Base-by-base conservation (phyloP, 139 green algal species). In the Chlorokybus atmophyticus region DNA sequence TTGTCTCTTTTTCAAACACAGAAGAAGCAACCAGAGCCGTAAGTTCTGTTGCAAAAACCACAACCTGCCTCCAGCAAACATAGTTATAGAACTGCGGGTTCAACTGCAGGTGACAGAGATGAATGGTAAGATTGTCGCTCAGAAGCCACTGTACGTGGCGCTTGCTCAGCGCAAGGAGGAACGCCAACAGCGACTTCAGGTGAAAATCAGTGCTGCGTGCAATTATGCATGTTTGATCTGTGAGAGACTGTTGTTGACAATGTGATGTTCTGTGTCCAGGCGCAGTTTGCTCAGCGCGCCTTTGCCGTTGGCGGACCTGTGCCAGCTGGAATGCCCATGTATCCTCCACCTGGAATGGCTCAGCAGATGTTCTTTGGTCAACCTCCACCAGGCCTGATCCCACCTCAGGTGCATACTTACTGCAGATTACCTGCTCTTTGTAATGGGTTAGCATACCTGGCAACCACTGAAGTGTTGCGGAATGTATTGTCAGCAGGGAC, bases 131-230 rank as follows among this genome's bases (percentile, higher is more conserved):
- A 76, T 81, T 54, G 52, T 77, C 28, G 32, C 39, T 19, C 39
- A 23, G 31, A 81, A 81, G 71, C 73, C 73, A 1, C 55, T 81
- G 21, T 81, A 81, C 40, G 73, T 81, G 21, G 73, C 73, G 4
- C 56, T 81, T n/a, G 73, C 73, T n/a, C 74, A 81, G 56, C 55
- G 72, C 0, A 80, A 78, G 56, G 74, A 79, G 50, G 74, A 80
- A 21, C 58, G 73, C 14, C 42, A 63, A 39, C 55, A 55, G 27
- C 59, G 73, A 28, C 57, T 80, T 6, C 42, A 70, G 62, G 48
- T 62, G 23, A 62, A 14, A 14, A 14, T n/a, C n/a, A n/a, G n/a
- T n/a, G n/a, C n/a, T 56, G 10, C 30, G 8, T 53, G 54, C n/a
- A 59, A 56, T n/a, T 59, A 44, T 44, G 23, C 48, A 52, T 55